Base-by-base conservation (phyloP, 139 green algal genomes). In the Ettlia oleoabundans region DNA sequence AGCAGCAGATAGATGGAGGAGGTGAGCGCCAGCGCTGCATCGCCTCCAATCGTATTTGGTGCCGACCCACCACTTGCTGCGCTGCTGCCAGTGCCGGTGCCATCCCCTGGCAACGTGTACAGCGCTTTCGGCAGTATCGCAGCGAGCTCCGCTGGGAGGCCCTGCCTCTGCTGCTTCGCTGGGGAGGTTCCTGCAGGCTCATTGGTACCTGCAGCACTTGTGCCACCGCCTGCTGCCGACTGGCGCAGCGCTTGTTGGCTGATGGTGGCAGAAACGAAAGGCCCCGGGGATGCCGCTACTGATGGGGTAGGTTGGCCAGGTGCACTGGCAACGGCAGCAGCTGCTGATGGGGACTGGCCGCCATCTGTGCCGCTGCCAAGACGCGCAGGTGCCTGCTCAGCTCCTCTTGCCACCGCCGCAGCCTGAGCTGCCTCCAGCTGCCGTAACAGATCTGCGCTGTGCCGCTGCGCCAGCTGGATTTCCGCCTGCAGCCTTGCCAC, bases 1-100 rank as follows among this genome's bases (percentile, higher is more conserved):
- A 83, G 78, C 66, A 83, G 37, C 47, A 78, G 28, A 35, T 77
- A 68, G 68, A 84, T 79, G 68, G 30, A 52, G 73, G 19, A 28
- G 37, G 53, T 38, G 1, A 78, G 53, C 79, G 69, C 30, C 67
- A 84, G 79, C 18, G 47, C 43, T 1, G 47, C 10, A 51, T 73
- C 51, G 37, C 35, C 47, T 6, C 40, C n/a, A n/a, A n/a, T n/a
- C n/a, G n/a, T n/a, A n/a, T n/a, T 9, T 3, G 37, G 19, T 8
- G 58, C 42, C 21, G 64, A 42, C 42, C 40, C 30, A 2, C 21
- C 42, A 51, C n/a, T n/a, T n/a, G n/a, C n/a, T n/a, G n/a, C n/a
- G n/a, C n/a, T n/a, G n/a, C n/a, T n/a, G n/a, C n/a, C n/a, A n/a
- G n/a, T n/a, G n/a, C n/a, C n/a, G n/a, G n/a, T n/a, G n/a, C n/a